Percentiles rank a stretch among this genome's conserved stretches.
Conservation (phyloP, 1,284 basidiomycete genomes). For the Porodaedalea pini region DNA sequence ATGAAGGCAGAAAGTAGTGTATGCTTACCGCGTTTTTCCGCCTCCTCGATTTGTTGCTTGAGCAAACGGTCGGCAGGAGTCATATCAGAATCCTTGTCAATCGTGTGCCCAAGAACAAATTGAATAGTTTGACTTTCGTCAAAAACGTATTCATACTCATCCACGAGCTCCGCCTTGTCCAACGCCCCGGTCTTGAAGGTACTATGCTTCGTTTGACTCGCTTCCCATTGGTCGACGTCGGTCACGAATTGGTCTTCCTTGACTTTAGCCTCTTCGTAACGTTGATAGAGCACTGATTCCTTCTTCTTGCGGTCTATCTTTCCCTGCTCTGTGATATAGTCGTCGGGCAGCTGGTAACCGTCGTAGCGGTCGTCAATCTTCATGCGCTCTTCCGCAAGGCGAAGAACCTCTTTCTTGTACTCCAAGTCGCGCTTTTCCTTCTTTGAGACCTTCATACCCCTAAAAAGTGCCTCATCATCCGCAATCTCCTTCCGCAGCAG, state of each 20-base stretch:
- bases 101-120: constrained; percentile 84
- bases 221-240: constrained; percentile 96
- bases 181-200: constrained; percentile 86
- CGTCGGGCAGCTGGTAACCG: constrained; percentile 92
- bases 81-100: constrained; percentile 68
- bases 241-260: constrained; percentile 92
- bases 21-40: constrained; percentile 79
- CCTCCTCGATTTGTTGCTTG: constrained; percentile 86
- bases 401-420: constrained; percentile 88
- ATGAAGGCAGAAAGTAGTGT: background rate
- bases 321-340: constrained; percentile 98
- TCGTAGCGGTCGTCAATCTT: constrained; percentile 93
- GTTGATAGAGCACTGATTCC: constrained; percentile 87
- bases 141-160: constrained; percentile 96
- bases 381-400: constrained; percentile 89
- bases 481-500: constrained; percentile 89
- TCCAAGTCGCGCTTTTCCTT: constrained; percentile 81
- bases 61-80: constrained; percentile 85
- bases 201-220: constrained; percentile 85
- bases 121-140: constrained; percentile 96
- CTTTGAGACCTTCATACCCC: constrained; percentile 85
- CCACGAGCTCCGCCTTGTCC: constrained; percentile 79
- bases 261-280: constrained; percentile 89
- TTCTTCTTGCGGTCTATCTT: constrained; percentile 98
- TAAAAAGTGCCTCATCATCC: constrained; percentile 87